Conservation (phyloP, 1,139 yeast species). For the Suhomyces atakaporum region DNA sequence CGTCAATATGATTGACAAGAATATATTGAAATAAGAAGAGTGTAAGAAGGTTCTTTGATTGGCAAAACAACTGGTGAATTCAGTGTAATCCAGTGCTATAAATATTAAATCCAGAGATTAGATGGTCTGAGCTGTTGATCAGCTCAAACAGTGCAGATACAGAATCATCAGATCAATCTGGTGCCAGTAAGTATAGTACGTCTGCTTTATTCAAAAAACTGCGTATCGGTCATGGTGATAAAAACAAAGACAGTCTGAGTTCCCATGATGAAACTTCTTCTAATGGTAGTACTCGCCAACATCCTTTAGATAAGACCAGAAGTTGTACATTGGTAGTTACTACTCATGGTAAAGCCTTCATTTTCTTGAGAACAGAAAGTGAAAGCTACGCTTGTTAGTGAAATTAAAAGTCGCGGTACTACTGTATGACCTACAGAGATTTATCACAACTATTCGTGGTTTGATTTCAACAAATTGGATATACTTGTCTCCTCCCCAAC, state of each 20-base stretch:
- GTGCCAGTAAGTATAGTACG: conserved; percentile 14
- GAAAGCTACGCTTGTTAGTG: conserved; percentile 45
- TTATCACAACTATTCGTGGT: no score
- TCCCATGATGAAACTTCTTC: conserved; percentile 6
- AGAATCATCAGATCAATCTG: conserved; percentile 8
- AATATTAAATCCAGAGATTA: no score
- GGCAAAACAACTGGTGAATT: no score
- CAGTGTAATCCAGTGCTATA: no score
- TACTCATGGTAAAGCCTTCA: conserved; percentile 55
- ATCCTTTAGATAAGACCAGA: conserved; percentile 38
- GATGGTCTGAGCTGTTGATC: no score
- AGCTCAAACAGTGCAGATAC: conserved; percentile 14
- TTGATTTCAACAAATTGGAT: no score
- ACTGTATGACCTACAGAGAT: no score
- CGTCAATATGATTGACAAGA: no score
- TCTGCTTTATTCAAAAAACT: conserved; percentile 22
- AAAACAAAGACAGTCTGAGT: conserved; percentile 11
- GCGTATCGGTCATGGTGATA: conserved; percentile 22
- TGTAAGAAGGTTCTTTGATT: no score
- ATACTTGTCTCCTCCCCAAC: no score
- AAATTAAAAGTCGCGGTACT: no score
- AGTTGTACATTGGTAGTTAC: conserved; percentile 55
- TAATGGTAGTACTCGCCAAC: conserved; percentile 8
- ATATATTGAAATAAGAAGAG: no score
- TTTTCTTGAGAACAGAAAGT: conserved; percentile 43